A percentile compares a stretch with the other conserved stretches of the same genome.
These are phyloP conservation scores for Phialophora tarda DNA, from an alignment of 2,329 filamentous ascomycete species.

Conservation along the genomic window DNA sequence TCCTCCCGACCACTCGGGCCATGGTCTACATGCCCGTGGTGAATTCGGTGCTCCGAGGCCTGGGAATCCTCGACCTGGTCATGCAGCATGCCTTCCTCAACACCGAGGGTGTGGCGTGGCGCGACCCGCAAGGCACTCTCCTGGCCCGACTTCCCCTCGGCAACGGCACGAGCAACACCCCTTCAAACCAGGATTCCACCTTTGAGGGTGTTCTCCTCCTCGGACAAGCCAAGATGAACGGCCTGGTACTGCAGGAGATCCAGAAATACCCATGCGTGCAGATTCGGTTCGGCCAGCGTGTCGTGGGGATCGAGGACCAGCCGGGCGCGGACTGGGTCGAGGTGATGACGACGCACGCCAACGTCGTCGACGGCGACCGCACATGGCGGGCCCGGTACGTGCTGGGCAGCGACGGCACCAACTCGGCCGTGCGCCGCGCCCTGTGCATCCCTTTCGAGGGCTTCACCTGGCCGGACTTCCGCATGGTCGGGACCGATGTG, in stretches of 20 bases:
- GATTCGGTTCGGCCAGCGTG: constrained; percentile 21
- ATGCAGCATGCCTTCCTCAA: constrained; percentile 25
- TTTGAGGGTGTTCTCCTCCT: constrained; percentile 28
- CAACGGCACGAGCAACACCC: neutral
- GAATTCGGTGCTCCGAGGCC: constrained; percentile 45
- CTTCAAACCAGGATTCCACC: neutral
- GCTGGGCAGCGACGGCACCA: constrained; percentile 30
- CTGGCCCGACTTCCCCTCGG: constrained; percentile 21
- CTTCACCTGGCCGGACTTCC: constrained; percentile 34
- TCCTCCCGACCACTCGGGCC: constrained; percentile 48
- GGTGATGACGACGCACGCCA: constrained; percentile 12
- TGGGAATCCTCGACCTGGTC: constrained; percentile 21
- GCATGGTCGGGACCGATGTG: constrained; percentile 33
- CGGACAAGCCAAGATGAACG: constrained; percentile 22
- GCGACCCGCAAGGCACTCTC: constrained; percentile 20
- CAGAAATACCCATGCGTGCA: constrained; percentile 22
- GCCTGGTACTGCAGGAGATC: constrained; percentile 23
- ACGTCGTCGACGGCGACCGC: constrained; percentile 12
- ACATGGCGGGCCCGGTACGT: constrained; percentile 21
- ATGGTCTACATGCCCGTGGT: constrained; percentile 52
- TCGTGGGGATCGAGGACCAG: constrained; percentile 10
- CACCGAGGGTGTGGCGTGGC: constrained; percentile 27
- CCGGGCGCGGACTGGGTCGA: neutral
- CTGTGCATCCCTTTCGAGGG: constrained; percentile 35
- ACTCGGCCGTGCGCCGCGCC: constrained; percentile 19